These are phyloP conservation scores for Arthroderma uncinatum DNA, from an alignment of 2,329 filamentous ascomycete genomes.

Conservation along the genomic window DNA sequence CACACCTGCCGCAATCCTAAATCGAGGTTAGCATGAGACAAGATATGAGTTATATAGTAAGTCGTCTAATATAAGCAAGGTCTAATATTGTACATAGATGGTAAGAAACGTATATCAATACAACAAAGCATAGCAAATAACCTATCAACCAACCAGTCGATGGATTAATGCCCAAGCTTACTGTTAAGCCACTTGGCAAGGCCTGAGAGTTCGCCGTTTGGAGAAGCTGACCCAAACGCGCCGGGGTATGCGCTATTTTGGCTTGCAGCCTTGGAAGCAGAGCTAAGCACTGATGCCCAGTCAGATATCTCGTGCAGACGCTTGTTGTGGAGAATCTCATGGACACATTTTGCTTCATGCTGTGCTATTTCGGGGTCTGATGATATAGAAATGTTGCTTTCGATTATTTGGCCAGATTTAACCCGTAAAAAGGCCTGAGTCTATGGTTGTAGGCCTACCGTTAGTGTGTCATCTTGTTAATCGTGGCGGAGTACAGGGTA, in stretches of 20 bases:
- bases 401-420: conserved; percentile 32
- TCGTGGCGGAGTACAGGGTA: conserved; percentile 7
- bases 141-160: not conserved
- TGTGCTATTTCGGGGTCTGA: conserved; percentile 23
- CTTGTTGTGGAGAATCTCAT: conserved; percentile 27
- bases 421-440: conserved; percentile 33
- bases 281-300: conserved; percentile 22
- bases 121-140: not conserved
- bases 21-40: not conserved
- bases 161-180: conserved; percentile 15
- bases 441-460: conserved; percentile 16
- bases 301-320: conserved; percentile 41
- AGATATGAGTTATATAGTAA: not conserved
- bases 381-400: conserved; percentile 31
- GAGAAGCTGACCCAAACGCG: conserved; percentile 1
- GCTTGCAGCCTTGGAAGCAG: not conserved
- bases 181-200: conserved; percentile 18
- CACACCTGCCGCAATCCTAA: not conserved
- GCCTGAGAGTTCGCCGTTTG: conserved; percentile 6
- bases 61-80: not conserved
- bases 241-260: not conserved
- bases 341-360: conserved; percentile 25
- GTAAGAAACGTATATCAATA: not conserved
- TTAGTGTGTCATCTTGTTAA: conserved; percentile 7
- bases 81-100: not conserved